A percentile compares a stretch with the other conserved stretches of the same genome.
Evolutionary conservation across 2,329 filamentous ascomycete genomes (phyloP).

Genomic region (Tricladium varicosporioides): DNA sequence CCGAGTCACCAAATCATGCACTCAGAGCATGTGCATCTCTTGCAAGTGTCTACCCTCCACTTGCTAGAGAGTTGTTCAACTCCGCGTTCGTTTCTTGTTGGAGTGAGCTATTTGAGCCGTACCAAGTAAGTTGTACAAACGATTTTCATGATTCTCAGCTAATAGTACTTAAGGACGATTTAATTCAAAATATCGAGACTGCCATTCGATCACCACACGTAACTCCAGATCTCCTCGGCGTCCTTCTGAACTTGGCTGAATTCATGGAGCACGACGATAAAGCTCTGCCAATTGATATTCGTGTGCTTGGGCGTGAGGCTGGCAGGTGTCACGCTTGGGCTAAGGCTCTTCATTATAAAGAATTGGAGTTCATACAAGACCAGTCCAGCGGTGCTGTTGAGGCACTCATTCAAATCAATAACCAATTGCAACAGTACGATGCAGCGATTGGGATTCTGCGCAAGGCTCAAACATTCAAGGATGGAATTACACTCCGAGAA

Average conservation of each 20-base stretch:
- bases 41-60: conserved; percentile 84
- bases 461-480: conserved; percentile 92
- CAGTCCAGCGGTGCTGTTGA: conserved; percentile 95
- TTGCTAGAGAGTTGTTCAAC: conserved; percentile 94
- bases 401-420: conserved; percentile 98
- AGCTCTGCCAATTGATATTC: conserved; percentile 93
- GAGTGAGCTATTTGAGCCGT: conserved; percentile 96
- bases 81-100: conserved; percentile 98
- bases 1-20: conserved; percentile 94
- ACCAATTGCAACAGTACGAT: conserved; percentile 97
- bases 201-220: conserved; percentile 95
- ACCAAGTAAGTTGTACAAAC: conserved; percentile 52
- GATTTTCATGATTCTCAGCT: conserved; percentile 1
- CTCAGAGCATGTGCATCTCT: conserved; percentile 89
- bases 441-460: conserved; percentile 96
- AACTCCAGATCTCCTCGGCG: conserved; percentile 89
- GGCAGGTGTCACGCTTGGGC: conserved; percentile 97
- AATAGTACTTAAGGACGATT: conserved; percentile 59
- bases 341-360: conserved; percentile 98
- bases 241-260: conserved; percentile 92
- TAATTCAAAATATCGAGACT: conserved; percentile 92
- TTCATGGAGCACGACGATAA: conserved; percentile 99
- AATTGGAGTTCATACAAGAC: conserved; percentile 96
- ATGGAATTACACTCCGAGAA: conserved; percentile 89
- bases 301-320: conserved; percentile 89